A percentile compares a stretch with the other conserved stretches of the same genome.
phyloP scores from a whole-genome alignment of 106 monocot species.

The Gastrodia elata region DNA sequence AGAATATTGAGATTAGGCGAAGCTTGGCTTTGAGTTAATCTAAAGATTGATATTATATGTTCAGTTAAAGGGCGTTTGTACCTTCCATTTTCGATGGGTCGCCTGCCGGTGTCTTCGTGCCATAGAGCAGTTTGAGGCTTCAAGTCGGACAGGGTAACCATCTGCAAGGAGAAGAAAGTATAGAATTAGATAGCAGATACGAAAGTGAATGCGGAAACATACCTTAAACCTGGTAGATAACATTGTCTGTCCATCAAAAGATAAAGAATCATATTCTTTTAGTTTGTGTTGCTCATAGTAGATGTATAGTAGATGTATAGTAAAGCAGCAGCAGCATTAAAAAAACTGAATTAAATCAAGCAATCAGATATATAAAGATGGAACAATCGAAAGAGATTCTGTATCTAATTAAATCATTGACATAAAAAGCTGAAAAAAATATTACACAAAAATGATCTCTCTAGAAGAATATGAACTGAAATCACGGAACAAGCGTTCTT shows the following conservation, averaged over 20 bases:
- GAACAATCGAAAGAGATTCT: too few species aligned
- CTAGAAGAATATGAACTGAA: too few species aligned
- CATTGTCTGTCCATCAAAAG: neutral
- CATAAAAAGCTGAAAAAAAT: too few species aligned
- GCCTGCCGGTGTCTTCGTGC: conserved; percentile 92
- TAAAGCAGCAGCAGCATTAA: too few species aligned
- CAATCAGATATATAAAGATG: too few species aligned
- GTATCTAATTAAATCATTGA: too few species aligned
- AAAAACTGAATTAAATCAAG: too few species aligned
- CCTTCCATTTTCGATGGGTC: conserved; percentile 48
- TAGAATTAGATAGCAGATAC: neutral
- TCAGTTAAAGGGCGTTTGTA: conserved; percentile 6
- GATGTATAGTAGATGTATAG: too few species aligned
- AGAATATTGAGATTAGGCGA: neutral
- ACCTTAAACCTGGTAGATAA: neutral
- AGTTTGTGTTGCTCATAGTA: too few species aligned
- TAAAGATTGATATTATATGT: neutral
- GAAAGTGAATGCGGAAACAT: neutral
- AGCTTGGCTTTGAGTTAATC: neutral
- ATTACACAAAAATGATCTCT: too few species aligned
- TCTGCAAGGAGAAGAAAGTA: conserved; percentile 29
- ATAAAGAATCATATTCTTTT: too few species aligned
- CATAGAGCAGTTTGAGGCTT: conserved; percentile 89
- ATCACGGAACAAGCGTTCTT: too few species aligned
- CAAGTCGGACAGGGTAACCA: conserved; percentile 55